Evolutionary conservation across 306 rosid species (phyloP), one percentile per base, ranked within the genome.

Genomic region (Citrullus mucosospermus): DNA sequence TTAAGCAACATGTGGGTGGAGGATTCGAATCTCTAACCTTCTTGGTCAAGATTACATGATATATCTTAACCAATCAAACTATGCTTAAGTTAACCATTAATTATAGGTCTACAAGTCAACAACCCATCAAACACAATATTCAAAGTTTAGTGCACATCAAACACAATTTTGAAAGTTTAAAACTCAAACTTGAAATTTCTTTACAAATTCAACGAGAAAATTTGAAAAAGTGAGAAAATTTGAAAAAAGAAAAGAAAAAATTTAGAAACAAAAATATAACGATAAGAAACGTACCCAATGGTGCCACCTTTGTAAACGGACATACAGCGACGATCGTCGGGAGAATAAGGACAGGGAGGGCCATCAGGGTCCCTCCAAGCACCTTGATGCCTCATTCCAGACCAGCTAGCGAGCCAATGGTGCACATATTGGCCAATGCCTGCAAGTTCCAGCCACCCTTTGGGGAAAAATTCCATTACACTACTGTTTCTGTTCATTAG

Each of bases 401-500:
- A 86, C 93, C 96, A 89, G 83, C 89, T 88, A 0, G 93, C 91
- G 0, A 89, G 59, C 92, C 91, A 91, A 5, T 76, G 93, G 81
- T 4, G 71, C 7, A 91, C 93, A 61, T 61, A 86, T 16, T 91
- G 96, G 14, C 96, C 96, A 18, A 89, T 88, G 3, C 96, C 92
- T 2, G 92, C 96, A 1, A 88, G 89, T 43, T 88, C 80, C 0
- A 88, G 82, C 96, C 96, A 88, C 0, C 92, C 93, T 80, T 84
- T 86, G 38, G 96, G 92, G 8, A 89, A 91, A 53, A 91, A 89
- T 78, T 89, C 93, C 92, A 91, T 86, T 1, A 91, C 91, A 60
- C 92, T 88, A 68, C 96, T 87, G 84, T 91, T 91, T 80, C 87
- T 80, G 59, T 91, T 84, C 92, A 89, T 88, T 2, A 89, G 61